Evolutionary conservation across 176 grass and related monocot genomes (phyloP).

Genomic region (Luzula sylvatica): DNA sequence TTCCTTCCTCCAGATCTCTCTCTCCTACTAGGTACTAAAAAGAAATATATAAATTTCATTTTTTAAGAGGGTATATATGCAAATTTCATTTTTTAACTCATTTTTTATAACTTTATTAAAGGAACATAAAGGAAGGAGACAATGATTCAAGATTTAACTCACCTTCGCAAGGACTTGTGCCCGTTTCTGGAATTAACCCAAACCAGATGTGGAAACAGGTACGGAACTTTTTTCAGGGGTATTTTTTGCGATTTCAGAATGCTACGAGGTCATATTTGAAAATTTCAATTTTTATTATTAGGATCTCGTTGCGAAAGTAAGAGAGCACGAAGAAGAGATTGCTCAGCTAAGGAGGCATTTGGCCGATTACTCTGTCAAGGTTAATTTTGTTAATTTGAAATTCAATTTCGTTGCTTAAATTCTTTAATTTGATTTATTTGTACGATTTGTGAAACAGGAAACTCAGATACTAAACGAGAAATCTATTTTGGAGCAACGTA

Average conservation of each 20-base stretch:
- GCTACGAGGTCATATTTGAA: too few species aligned
- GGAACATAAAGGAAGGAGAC: conserved; percentile 55
- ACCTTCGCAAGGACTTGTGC: conserved; percentile 32
- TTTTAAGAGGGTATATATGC: neutral
- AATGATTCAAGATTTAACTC: conserved; percentile 47
- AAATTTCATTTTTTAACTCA: neutral
- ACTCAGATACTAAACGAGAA: conserved; percentile 60
- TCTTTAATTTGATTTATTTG: conserved; percentile 27
- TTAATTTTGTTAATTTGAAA: conserved; percentile 5
- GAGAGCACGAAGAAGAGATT: conserved; percentile 81
- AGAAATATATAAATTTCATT: neutral
- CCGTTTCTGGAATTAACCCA: conserved; percentile 40
- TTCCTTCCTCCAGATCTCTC: conserved; percentile 64
- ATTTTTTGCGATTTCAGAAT: neutral
- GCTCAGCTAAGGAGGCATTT: conserved; percentile 69
- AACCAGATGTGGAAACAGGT: conserved; percentile 79
- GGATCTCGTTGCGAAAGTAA: conserved; percentile 67
- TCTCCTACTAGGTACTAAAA: conserved; percentile 59
- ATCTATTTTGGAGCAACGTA: conserved; percentile 60
- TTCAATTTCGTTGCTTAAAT: conserved; percentile 24
- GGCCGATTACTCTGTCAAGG: conserved; percentile 69
- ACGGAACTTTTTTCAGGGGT: conserved; percentile 2
- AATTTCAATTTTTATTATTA: conserved; percentile 13
- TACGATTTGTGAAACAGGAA: conserved; percentile 44
- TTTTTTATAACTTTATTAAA: conserved; percentile 29